Percentiles rank a stretch among this genome's conserved stretches.
phyloP scores from a whole-genome alignment of 1,139 yeast genomes.

The Pichia sp. region DNA sequence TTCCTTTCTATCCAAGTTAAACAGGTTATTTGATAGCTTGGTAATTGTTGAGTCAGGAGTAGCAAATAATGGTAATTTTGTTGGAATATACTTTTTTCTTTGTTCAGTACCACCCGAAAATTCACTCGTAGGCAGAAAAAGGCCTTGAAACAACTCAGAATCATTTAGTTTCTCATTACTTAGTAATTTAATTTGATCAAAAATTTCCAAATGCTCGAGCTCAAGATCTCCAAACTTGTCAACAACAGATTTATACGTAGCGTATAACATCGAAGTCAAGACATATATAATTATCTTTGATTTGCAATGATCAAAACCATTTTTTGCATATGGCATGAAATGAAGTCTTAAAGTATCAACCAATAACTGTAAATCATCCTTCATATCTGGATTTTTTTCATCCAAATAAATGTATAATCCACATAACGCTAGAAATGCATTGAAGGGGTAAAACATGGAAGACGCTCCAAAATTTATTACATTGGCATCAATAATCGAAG shows the following conservation, averaged over 20 bases:
- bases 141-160: too few relatives aligned
- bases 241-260: constrained; percentile 8
- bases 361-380: constrained; percentile 18
- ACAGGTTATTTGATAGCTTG: not conserved
- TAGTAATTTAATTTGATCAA: constrained; percentile 3
- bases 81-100: too few relatives aligned
- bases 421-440: constrained; percentile 22
- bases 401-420: constrained; percentile 19
- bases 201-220: constrained; percentile 1
- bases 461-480: constrained; percentile 14
- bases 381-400: constrained; percentile 3
- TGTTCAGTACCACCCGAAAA: too few relatives aligned
- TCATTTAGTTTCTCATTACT: not conserved
- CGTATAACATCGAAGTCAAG: constrained; percentile 11
- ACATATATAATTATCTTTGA: constrained; percentile 13
- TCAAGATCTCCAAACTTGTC: constrained; percentile 1
- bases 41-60: not conserved
- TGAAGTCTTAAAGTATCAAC: constrained; percentile 12
- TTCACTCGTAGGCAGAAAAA: too few relatives aligned
- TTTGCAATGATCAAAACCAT: constrained; percentile 6
- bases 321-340: constrained; percentile 9
- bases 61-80: too few relatives aligned
- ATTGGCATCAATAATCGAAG: constrained; percentile 11
- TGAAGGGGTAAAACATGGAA: constrained; percentile 22
- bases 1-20: constrained; percentile 1